Percentiles rank a stretch among this genome's conserved stretches.
phyloP scores from a whole-genome alignment of 1,139 yeast genomes.

The Saccharomycopsis hybrid region DNA sequence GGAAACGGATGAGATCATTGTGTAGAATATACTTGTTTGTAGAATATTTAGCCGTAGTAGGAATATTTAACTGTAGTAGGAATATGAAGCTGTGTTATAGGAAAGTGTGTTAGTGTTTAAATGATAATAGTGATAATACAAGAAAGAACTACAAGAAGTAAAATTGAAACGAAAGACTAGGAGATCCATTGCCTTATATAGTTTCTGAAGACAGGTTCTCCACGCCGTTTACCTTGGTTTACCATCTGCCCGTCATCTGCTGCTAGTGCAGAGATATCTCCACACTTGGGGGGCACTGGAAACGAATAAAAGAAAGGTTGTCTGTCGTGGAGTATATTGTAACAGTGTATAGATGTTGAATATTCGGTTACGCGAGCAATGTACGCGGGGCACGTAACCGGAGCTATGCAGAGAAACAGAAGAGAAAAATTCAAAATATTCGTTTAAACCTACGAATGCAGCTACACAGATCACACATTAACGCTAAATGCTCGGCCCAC shows the following conservation, averaged over 20 bases:
- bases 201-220: background rate
- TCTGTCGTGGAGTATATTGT: background rate
- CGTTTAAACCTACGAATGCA: background rate
- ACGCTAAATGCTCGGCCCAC: background rate
- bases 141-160: background rate
- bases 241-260: background rate
- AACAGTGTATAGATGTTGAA: background rate
- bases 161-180: background rate
- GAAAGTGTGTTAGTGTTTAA: background rate
- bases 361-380: background rate
- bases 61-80: background rate
- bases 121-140: background rate
- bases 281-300: background rate
- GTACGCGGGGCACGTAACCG: no score
- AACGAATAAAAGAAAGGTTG: background rate
- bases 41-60: constrained; percentile 2
- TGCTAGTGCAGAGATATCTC: background rate
- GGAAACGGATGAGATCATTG: constrained; percentile 13
- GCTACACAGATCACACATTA: background rate
- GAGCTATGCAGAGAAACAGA: no score
- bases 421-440: background rate
- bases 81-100: background rate
- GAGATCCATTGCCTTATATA: background rate
- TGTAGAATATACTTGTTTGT: background rate
- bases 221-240: background rate